Evolutionary conservation across 2,329 filamentous ascomycete species (phyloP).

Genomic region (Claviceps sorghi): DNA sequence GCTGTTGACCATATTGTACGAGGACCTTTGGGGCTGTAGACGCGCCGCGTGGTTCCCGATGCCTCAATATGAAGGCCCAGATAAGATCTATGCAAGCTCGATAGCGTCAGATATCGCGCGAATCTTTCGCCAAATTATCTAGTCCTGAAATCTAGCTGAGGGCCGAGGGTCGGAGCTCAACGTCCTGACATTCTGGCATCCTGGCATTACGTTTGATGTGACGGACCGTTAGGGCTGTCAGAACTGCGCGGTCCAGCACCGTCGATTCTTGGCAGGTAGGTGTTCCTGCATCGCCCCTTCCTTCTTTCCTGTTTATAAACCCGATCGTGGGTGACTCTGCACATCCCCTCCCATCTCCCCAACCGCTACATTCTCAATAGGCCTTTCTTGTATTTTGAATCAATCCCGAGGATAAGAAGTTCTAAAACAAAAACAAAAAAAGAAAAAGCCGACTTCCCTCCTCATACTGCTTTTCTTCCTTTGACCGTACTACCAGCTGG

Average conservation of each 20-base stretch:
- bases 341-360: neutral
- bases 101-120: neutral
- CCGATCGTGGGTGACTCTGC: neutral
- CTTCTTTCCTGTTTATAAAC: neutral
- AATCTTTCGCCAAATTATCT: neutral
- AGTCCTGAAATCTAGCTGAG: neutral
- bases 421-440: neutral
- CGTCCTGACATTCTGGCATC: neutral
- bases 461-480: neutral
- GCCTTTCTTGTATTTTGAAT: neutral
- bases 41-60: neutral
- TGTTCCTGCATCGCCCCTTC: neutral
- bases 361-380: neutral
- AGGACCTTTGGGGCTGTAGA: too few relatives aligned
- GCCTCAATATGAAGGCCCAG: neutral
- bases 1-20: neutral
- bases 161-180: neutral
- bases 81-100: neutral
- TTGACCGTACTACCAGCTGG: neutral
- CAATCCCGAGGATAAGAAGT: too few relatives aligned
- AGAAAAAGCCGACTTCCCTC: neutral
- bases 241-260: neutral
- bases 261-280: constrained; percentile 2
- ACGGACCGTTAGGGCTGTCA: constrained; percentile 2
- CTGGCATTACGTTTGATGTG: neutral